phyloP scores from a whole-genome alignment of 306 rosid genomes.

The Vigna reflexopilosa region DNA sequence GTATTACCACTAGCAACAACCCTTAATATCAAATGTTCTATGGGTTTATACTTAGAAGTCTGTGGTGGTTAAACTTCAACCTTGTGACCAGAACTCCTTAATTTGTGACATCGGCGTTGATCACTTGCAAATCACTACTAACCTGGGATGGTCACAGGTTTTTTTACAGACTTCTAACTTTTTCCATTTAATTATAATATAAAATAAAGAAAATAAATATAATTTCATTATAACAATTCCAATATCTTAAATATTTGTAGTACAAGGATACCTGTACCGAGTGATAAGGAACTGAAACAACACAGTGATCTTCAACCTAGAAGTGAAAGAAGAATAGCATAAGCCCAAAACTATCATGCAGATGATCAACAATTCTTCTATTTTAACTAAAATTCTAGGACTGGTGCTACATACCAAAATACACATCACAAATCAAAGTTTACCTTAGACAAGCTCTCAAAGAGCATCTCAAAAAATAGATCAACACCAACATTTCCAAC shows the following conservation, averaged over 20 bases:
- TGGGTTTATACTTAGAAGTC: too few relatives aligned
- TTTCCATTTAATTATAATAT: too few relatives aligned
- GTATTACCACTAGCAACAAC: too few relatives aligned
- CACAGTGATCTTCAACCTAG: constrained; percentile 95
- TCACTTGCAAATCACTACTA: too few relatives aligned
- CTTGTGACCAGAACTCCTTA: too few relatives aligned
- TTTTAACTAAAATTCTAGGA: constrained; percentile 33
- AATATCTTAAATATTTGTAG: not conserved
- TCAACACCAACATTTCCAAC: constrained; percentile 97
- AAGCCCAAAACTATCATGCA: constrained; percentile 35
- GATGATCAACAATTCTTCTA: constrained; percentile 37
- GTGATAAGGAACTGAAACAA: constrained; percentile 77
- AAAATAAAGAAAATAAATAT: too few relatives aligned
- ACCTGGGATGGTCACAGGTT: too few relatives aligned
- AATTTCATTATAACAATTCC: too few relatives aligned
- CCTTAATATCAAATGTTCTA: too few relatives aligned
- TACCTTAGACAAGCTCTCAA: constrained; percentile 97
- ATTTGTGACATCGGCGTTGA: too few relatives aligned
- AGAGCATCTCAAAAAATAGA: constrained; percentile 98
- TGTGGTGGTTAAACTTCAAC: too few relatives aligned
- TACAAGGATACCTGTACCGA: constrained; percentile 72
- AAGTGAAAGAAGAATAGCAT: constrained; percentile 41
- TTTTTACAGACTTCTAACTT: too few relatives aligned
- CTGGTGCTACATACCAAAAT: constrained; percentile 25
- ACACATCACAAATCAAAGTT: constrained; percentile 33